These are phyloP conservation scores for Hibiscus syriacus DNA, from an alignment of 345 rosid species.

Conservation along the genomic window DNA sequence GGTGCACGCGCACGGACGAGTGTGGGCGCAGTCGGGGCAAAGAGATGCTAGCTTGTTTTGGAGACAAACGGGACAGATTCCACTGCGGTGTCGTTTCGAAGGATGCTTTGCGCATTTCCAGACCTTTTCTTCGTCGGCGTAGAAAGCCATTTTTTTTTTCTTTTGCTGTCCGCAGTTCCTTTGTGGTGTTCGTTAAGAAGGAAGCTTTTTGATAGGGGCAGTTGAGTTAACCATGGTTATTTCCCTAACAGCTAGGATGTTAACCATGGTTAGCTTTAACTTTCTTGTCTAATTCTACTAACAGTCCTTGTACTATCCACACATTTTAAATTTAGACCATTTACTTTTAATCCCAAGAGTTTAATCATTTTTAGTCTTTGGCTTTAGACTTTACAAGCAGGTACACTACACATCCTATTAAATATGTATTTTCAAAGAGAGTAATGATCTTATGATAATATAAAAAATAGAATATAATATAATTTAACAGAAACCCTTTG, in stretches of 20 bases:
- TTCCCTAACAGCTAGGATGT: neutral
- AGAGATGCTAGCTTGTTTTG: constrained; percentile 63
- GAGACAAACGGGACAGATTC: constrained; percentile 85
- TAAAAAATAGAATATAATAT: no score
- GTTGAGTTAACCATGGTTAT: constrained; percentile 23
- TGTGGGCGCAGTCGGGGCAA: constrained; percentile 72
- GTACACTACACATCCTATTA: no score
- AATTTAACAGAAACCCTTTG: no score
- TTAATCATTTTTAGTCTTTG: no score
- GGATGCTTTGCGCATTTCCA: constrained; percentile 74
- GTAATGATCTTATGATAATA: no score
- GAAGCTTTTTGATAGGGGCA: constrained; percentile 1
- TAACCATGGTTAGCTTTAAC: constrained; percentile 7
- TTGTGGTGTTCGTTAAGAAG: constrained; percentile 5
- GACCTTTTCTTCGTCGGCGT: constrained; percentile 58
- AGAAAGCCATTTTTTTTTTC: constrained; percentile 11
- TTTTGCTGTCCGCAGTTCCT: neutral
- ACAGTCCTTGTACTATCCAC: neutral
- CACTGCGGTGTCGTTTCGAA: constrained; percentile 49
- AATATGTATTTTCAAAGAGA: no score
- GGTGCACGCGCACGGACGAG: constrained; percentile 65
- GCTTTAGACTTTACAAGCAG: no score
- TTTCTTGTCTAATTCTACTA: neutral
- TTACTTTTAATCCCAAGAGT: no score
- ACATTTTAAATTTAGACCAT: neutral